Percentiles rank a stretch among this genome's conserved stretches.
Evolutionary conservation across 257 asterid genomes (phyloP).

Genomic region (Ajuga chamaepitys): DNA sequence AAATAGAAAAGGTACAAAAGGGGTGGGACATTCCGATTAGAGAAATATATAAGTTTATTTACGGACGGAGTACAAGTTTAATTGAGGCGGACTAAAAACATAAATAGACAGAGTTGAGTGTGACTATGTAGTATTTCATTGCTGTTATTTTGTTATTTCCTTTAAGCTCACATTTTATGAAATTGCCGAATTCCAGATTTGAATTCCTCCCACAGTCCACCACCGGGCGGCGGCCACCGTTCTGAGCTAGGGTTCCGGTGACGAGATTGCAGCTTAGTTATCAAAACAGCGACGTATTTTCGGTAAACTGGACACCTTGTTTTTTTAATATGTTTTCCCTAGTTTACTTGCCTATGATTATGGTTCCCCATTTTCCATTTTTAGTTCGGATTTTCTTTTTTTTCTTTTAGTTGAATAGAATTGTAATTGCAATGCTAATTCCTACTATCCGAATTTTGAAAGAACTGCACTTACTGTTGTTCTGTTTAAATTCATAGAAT

Average conservation of each 20-base stretch:
- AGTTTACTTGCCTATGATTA: not conserved
- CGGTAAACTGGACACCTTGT: not conserved
- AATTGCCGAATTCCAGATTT: not conserved
- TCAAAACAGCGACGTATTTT: not conserved
- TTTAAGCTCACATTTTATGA: not conserved
- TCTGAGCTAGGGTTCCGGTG: conserved; percentile 20
- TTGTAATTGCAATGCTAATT: not conserved
- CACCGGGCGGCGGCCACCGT: conserved; percentile 13
- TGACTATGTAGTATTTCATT: too few relatives aligned
- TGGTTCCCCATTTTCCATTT: not conserved
- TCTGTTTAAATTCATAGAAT: not conserved
- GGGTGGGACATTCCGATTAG: too few relatives aligned
- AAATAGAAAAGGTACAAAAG: too few relatives aligned
- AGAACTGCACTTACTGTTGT: not conserved
- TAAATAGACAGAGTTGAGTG: too few relatives aligned
- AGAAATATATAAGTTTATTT: too few relatives aligned
- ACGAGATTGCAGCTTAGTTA: not conserved
- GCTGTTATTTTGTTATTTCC: too few relatives aligned
- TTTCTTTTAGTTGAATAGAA: not conserved
- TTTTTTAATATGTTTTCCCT: not conserved
- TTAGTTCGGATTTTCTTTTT: not conserved
- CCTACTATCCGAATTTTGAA: not conserved
- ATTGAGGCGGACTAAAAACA: too few relatives aligned
- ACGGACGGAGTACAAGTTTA: too few relatives aligned
- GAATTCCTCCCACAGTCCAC: conserved; percentile 5